These are phyloP conservation scores for Claviceps digitariae DNA, from an alignment of 2,329 filamentous ascomycete species.

Conservation along the genomic window DNA sequence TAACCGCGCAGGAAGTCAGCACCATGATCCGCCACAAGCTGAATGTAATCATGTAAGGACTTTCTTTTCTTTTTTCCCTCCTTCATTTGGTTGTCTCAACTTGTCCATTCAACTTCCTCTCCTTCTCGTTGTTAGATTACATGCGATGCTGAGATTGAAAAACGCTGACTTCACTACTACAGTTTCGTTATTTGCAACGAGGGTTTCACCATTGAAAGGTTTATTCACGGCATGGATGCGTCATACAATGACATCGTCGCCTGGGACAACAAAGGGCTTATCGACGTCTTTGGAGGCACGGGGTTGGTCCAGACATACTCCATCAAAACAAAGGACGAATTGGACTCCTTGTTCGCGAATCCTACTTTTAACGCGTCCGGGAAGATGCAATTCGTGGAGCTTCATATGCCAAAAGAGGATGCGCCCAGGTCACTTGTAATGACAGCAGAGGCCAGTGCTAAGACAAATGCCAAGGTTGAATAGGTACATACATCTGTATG, in stretches of 20 bases:
- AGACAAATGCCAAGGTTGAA: slow-evolving; percentile 42
- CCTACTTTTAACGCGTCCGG: slow-evolving; percentile 45
- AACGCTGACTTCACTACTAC: background rate
- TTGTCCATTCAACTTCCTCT: background rate
- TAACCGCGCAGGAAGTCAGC: slow-evolving; percentile 71
- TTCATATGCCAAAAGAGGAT: slow-evolving; percentile 70
- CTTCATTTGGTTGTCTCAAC: background rate
- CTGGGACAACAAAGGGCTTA: slow-evolving; percentile 61
- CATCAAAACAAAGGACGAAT: slow-evolving; percentile 55
- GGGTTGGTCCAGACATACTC: slow-evolving; percentile 48
- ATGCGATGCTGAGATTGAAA: background rate
- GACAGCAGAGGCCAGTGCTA: slow-evolving; percentile 58
- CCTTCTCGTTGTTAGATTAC: too few species aligned
- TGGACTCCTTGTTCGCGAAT: slow-evolving; percentile 52
- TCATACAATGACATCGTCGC: slow-evolving; percentile 66
- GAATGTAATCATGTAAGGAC: slow-evolving; percentile 57
- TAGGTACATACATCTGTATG: slow-evolving; percentile 7
- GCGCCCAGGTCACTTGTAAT: slow-evolving; percentile 56
- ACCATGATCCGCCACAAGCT: slow-evolving; percentile 69
- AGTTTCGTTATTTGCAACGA: slow-evolving; percentile 78
- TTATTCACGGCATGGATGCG: slow-evolving; percentile 71
- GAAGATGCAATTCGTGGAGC: slow-evolving; percentile 58
- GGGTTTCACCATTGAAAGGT: slow-evolving; percentile 80
- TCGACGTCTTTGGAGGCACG: slow-evolving; percentile 53
- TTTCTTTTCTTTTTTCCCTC: too few species aligned